phyloP scores from a whole-genome alignment of 495 filamentous ascomycete species.

The Neurospora sp. region DNA sequence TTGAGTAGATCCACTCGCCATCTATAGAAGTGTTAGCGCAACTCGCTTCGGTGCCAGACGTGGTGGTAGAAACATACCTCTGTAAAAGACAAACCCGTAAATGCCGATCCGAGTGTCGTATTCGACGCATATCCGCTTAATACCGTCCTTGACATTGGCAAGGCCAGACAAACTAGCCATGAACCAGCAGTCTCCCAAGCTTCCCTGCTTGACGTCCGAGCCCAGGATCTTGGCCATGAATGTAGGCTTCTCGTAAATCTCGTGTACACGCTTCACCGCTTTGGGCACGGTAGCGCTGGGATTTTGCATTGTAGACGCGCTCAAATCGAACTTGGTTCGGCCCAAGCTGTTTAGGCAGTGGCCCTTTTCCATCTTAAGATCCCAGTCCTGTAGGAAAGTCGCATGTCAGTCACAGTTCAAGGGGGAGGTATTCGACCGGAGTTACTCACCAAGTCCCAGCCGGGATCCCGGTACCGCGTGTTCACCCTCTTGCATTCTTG shows the following conservation, averaged over 20 bases:
- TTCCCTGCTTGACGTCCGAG: slow-evolving; percentile 71
- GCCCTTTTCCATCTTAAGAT: slow-evolving; percentile 39
- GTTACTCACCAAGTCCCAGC: slow-evolving; percentile 63
- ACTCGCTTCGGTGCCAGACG: not conserved
- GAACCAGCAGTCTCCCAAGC: slow-evolving; percentile 87
- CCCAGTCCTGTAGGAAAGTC: slow-evolving; percentile 32
- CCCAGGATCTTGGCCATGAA: slow-evolving; percentile 71
- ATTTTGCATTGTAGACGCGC: slow-evolving; percentile 25
- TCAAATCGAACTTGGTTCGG: slow-evolving; percentile 32
- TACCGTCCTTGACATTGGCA: slow-evolving; percentile 63
- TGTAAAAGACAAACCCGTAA: slow-evolving; percentile 91
- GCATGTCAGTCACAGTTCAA: slow-evolving; percentile 10
- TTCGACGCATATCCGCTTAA: slow-evolving; percentile 76
- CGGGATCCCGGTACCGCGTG: slow-evolving; percentile 79
- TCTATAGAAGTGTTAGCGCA: slow-evolving; percentile 34
- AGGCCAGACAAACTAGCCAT: slow-evolving; percentile 81
- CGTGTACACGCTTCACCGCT: slow-evolving; percentile 63
- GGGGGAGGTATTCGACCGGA: not conserved
- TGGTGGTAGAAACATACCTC: slow-evolving; percentile 25
- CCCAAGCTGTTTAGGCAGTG: slow-evolving; percentile 38
- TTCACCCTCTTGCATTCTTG: slow-evolving; percentile 79
- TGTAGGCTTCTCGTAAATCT: slow-evolving; percentile 80
- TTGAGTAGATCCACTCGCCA: slow-evolving; percentile 88
- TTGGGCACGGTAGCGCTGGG: slow-evolving; percentile 40
- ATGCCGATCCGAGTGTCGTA: slow-evolving; percentile 68